Conservation (phyloP, 768 basidiomycete species). For the Wakefieldia striispora region DNA sequence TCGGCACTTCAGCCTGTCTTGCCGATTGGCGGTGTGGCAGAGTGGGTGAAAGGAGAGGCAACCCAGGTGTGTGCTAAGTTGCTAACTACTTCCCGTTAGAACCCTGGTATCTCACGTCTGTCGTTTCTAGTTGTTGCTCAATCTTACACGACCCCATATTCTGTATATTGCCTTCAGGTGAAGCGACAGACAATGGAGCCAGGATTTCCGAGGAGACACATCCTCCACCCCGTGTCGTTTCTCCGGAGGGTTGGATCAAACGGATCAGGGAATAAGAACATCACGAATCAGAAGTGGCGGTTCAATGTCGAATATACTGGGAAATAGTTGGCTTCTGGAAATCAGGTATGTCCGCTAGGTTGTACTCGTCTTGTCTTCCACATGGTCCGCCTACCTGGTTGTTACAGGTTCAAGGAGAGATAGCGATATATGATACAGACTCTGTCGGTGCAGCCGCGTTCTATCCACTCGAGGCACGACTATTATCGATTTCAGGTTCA, state of each 20-base stretch:
- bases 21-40: constrained; percentile 58
- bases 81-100: background rate
- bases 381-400: background rate
- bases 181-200: constrained; percentile 55
- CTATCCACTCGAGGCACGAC: constrained; percentile 57
- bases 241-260: constrained; percentile 35
- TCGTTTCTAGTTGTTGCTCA: constrained; percentile 63
- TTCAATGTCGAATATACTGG: constrained; percentile 79
- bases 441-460: constrained; percentile 71
- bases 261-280: background rate
- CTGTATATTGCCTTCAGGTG: constrained; percentile 80
- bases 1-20: constrained; percentile 52
- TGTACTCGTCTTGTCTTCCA: constrained; percentile 36
- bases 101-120: background rate
- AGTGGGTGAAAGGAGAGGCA: constrained; percentile 34
- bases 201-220: constrained; percentile 72
- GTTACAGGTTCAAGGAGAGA: constrained; percentile 52
- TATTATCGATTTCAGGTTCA: constrained; percentile 75
- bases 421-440: constrained; percentile 73
- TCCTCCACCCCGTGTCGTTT: constrained; percentile 41
- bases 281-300: constrained; percentile 72
- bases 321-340: constrained; percentile 60
- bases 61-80: constrained; percentile 43
- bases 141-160: constrained; percentile 67
- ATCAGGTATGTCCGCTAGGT: constrained; percentile 49